Evolutionary conservation across 768 basidiomycete genomes (phyloP).

Genomic region (Neoboletus brunneissimus): DNA sequence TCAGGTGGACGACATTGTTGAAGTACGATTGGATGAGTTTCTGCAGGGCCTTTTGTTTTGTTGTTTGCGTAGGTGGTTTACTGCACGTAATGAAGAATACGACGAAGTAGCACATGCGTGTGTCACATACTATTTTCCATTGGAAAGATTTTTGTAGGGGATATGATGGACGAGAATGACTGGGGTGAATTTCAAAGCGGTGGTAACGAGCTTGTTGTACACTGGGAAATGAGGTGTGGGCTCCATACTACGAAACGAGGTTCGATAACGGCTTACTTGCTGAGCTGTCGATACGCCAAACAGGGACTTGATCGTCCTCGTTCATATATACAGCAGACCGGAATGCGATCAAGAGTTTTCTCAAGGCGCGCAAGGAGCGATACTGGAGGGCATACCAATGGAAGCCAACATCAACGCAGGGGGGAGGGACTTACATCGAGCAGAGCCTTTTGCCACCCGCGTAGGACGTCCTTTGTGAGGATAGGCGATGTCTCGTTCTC

Average conservation of each 20-base stretch:
- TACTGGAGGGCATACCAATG: conserved; percentile 47
- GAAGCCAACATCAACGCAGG: neutral
- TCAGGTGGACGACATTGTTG: conserved; percentile 76
- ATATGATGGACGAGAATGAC: conserved; percentile 83
- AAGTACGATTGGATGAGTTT: conserved; percentile 89
- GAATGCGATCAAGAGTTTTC: conserved; percentile 87
- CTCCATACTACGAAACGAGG: neutral
- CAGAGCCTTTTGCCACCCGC: conserved; percentile 85
- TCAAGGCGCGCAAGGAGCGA: conserved; percentile 77
- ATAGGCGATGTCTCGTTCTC: conserved; percentile 46
- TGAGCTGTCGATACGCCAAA: conserved; percentile 84
- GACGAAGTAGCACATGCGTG: neutral
- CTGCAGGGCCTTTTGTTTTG: conserved; percentile 80
- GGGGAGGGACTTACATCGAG: conserved; percentile 56
- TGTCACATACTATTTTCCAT: conserved; percentile 78
- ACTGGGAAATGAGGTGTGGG: conserved; percentile 45
- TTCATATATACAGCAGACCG: conserved; percentile 88
- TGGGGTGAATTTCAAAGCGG: conserved; percentile 86
- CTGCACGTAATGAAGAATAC: conserved; percentile 38
- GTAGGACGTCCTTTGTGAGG: conserved; percentile 67
- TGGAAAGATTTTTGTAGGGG: conserved; percentile 77
- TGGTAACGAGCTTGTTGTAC: conserved; percentile 90
- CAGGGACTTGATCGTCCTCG: conserved; percentile 73
- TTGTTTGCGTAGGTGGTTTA: conserved; percentile 79
- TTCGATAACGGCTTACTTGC: conserved; percentile 27